Base-by-base conservation (phyloP, 1,284 basidiomycete species). In the Melampsora americana region DNA sequence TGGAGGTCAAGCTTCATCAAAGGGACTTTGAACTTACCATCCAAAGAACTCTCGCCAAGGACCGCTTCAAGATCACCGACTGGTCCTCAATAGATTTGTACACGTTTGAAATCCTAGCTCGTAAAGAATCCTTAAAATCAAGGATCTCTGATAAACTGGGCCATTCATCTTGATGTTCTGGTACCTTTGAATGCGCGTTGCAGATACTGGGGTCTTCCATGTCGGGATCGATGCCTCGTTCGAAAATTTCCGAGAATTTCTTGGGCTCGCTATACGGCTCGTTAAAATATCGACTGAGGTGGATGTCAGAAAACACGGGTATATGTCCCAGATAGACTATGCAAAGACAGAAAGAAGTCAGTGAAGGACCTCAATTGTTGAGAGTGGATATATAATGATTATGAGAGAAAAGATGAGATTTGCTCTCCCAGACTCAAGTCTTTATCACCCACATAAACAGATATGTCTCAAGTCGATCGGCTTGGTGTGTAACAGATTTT, bases 171-270 rank as follows among this genome's bases (percentile, higher is more conserved):
- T 91, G 87, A 0, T 85, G 84, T 53, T 87, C 82, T 0, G 95
- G 95, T 0, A 98, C 95, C 79, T 90, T 87, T 0, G 94, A 97
- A 82, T 99, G 95, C 5, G 89, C 85, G 89, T 96, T 83, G 70
- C 80, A 80, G 42, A 79, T 69, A 78, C 30, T 79, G 6, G 77
- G 64, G 64, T 78, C 77, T 64, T 78, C 79, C 79, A 81, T 79
- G 80, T 91, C 89, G 0, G 95, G 96, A 81, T 99, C 96, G 79
- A 99, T 97, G 6, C 95, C 95, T 50, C 95, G 89, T 88, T 95
- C 82, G 14, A 81, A 83, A 74, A 83, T 79, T 42, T 80, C 79
- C 62, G 82, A 78, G 85, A 90, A 96, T 74, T 87, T 83, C 72
- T 89, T 87, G 0, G 94, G 93, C 79, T 93, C 89, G 0, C 92